Evolutionary conservation across 306 rosid species (phyloP).

Genomic region (Fagus sylvatica): DNA sequence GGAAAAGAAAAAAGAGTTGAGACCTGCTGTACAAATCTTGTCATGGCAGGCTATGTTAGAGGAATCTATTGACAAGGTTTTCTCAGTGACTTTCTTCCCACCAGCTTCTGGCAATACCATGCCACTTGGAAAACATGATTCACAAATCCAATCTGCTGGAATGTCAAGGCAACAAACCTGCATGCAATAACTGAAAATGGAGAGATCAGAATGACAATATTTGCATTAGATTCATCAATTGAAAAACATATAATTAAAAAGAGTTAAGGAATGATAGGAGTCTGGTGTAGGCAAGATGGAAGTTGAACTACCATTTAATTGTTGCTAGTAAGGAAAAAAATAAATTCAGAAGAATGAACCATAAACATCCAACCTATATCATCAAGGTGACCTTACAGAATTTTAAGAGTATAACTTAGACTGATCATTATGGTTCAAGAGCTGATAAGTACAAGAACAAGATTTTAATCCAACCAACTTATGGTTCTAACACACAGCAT

Average conservation of each 20-base stretch:
- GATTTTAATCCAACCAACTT: not conserved
- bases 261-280: not conserved
- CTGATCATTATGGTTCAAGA: not conserved
- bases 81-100: not conserved
- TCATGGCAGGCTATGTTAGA: not conserved
- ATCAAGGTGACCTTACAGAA: constrained; percentile 10
- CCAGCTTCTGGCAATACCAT: constrained; percentile 1
- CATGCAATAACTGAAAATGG: constrained; percentile 69
- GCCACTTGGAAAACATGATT: constrained; percentile 33
- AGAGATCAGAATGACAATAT: not conserved
- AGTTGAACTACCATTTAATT: not conserved
- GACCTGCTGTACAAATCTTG: not conserved
- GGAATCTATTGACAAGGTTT: not conserved
- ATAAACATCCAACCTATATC: not conserved
- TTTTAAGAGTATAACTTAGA: constrained; percentile 3
- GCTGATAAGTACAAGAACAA: too few species aligned
- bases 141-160: constrained; percentile 63
- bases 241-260: not conserved
- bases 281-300: not conserved
- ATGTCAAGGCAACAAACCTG: not conserved
- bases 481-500: not conserved
- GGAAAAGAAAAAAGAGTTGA: not conserved
- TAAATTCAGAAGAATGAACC: not conserved
- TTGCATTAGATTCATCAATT: not conserved
- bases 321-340: not conserved